Evolutionary conservation across 2,329 filamentous ascomycete genomes (phyloP), one percentile per base, ranked within the genome.

Genomic region (Hirsutella thompsonii): DNA sequence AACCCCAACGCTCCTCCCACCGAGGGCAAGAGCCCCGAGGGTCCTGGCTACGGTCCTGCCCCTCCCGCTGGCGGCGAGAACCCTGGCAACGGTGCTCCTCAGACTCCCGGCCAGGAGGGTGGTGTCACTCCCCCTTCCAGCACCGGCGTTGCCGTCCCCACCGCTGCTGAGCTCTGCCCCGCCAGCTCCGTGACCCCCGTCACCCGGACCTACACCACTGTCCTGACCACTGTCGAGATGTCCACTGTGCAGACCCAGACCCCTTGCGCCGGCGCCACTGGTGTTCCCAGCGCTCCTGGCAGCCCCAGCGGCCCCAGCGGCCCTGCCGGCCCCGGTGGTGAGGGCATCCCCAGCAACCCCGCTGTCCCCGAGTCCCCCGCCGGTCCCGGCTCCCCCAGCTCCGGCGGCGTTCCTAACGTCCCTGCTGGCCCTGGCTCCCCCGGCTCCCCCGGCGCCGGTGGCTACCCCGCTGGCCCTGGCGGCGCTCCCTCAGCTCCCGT

Each of bases 131-230:
- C 19, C 20, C 10, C 18, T 21, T 3, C 35, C 20, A 20, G 5
- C 20, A 5, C 35, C 16, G 32, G 32, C 16, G 32, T 19, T 21
- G 19, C 16, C 23, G 20, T 40, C 33, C 44, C 45, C 44, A 38
- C 45, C 37, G 36, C 39, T 20, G 42, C 19, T 6, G 40, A 44
- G 8, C 45, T 45, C 43, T 58, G 56, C 52, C 57, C 62, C 37
- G 55, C 54, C 55, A 50, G 50, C 58, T 65, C 64, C 37, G 64
- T 72, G 57, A 62, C 63, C 55, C 67, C 69, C 54, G 67, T 72
- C 62, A 70, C 69, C 57, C 74, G 70, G 63, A 67, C 59, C 49
- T 64, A 70, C 63, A 73, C 70, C 60, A 74, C 70, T 46, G 69
- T 73, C 53, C 55, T 72, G 57, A 71, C 69, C 52, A 67, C 66